A percentile compares a stretch with the other conserved stretches of the same genome.
phyloP scores from a whole-genome alignment of 805 yeast genomes.

The Zygotorulaspora florentina region DNA sequence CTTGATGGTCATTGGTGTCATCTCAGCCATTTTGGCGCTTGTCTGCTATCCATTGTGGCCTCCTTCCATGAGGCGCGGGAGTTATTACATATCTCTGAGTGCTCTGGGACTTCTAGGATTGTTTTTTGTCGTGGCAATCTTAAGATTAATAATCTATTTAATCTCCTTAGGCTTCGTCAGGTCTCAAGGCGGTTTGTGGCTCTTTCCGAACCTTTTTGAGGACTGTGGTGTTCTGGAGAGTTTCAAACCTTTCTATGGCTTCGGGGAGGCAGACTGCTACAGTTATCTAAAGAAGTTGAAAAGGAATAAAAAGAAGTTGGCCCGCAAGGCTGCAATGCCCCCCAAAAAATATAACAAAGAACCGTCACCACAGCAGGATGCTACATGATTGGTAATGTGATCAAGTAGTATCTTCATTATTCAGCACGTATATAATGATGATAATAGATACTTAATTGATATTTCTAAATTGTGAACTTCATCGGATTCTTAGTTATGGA shows the following conservation, averaged over 20 bases:
- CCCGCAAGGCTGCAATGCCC: slow-evolving; percentile 15
- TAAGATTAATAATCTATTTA: slow-evolving; percentile 66
- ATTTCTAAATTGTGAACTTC: no score
- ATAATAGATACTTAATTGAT: neutral
- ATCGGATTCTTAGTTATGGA: no score
- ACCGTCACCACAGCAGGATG: neutral
- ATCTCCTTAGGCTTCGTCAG: slow-evolving; percentile 31
- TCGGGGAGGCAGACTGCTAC: slow-evolving; percentile 51
- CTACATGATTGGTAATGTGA: neutral
- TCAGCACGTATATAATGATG: slow-evolving; percentile 2
- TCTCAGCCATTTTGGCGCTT: slow-evolving; percentile 63
- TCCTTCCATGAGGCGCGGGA: slow-evolving; percentile 76
- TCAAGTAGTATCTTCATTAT: neutral
- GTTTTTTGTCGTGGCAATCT: slow-evolving; percentile 73
- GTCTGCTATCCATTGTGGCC: slow-evolving; percentile 96
- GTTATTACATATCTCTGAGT: slow-evolving; percentile 83
- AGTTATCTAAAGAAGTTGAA: slow-evolving; percentile 32
- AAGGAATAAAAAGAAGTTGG: slow-evolving; percentile 29
- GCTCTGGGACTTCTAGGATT: slow-evolving; percentile 66
- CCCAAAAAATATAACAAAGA: slow-evolving; percentile 3
- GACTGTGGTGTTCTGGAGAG: slow-evolving; percentile 93
- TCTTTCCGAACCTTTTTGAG: slow-evolving; percentile 92
- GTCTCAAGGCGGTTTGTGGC: slow-evolving; percentile 79
- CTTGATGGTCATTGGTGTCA: slow-evolving; percentile 37
- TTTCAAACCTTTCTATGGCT: slow-evolving; percentile 83